Conservation (phyloP, 345 rosid genomes). For the Hibiscus trionum region DNA sequence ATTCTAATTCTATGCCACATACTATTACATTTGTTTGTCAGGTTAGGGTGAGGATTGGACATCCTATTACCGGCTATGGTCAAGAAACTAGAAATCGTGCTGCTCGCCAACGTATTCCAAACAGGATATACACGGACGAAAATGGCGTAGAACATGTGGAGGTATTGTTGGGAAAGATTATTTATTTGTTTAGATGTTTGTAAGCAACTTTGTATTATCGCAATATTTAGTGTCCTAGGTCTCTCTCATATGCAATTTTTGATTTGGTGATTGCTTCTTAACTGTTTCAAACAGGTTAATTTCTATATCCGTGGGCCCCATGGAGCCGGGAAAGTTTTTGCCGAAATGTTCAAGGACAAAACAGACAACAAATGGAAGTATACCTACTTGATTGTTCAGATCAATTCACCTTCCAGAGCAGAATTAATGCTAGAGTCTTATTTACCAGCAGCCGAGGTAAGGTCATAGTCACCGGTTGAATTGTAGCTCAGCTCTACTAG, state of each 20-base stretch:
- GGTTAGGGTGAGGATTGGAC: slow-evolving; percentile 94
- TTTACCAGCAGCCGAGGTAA: slow-evolving; percentile 34
- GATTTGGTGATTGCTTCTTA: neutral
- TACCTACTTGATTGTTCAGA: slow-evolving; percentile 73
- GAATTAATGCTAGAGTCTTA: slow-evolving; percentile 83
- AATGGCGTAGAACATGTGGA: slow-evolving; percentile 91
- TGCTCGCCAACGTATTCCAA: slow-evolving; percentile 89
- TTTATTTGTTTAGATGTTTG: neutral
- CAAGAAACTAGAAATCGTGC: slow-evolving; percentile 94
- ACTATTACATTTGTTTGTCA: slow-evolving; percentile 25
- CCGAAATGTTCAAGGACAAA: slow-evolving; percentile 90
- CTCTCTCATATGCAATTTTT: too few species aligned
- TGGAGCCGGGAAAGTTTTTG: slow-evolving; percentile 82
- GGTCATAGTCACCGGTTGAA: neutral
- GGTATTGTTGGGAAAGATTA: slow-evolving; percentile 20
- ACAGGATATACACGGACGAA: slow-evolving; percentile 72
- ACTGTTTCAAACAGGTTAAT: slow-evolving; percentile 40
- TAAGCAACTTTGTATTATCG: neutral
- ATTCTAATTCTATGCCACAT: neutral
- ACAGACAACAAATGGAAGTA: slow-evolving; percentile 80
- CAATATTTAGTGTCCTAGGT: neutral
- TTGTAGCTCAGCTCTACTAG: too few species aligned
- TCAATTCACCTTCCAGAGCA: slow-evolving; percentile 55
- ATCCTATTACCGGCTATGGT: slow-evolving; percentile 94
- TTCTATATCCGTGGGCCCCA: slow-evolving; percentile 88